Evolutionary conservation across 148 eudicot species (phyloP), one percentile per base, ranked within the genome.

Genomic region (Nepenthes mirabilis): DNA sequence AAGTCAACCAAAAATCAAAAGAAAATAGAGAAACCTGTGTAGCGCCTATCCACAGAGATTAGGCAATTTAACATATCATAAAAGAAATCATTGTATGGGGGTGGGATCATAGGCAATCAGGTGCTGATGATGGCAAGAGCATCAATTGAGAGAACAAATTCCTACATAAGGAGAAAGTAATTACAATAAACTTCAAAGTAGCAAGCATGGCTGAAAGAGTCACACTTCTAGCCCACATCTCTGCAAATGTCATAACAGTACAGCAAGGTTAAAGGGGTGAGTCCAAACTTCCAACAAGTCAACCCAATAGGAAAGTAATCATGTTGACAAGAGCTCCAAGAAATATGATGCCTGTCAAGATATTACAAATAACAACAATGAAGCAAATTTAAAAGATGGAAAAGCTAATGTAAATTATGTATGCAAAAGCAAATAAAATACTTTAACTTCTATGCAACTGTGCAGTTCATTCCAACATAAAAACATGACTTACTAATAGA

Each of bases 191-290:
- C 59, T 53, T 55, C 61, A 65, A 23, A 65, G 37, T 14, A 52
- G 6, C 13, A 32, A 35, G 37, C 58, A 58, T n/a, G 0, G 68
- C 67, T 52, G 67, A 62, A 63, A 59, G 60, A 69, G 70, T 73
- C 71, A 62, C 50, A 64, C 65, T 65, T 55, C 59, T 23, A 50
- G 33, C 65, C 75, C 70, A 63, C 65, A 71, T 80, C 80, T 79
- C 95, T 91, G 97, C 97, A 91, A 81, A 81, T 77, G 76, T 76
- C 75, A 82, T 23, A 23, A 90, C 84, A 90, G 81, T 67, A 87
- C 86, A 80, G 83, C 88, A 87, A 87, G 89, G 83, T 87, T 82
- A 90, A 23, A 86, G 83, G 74, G 72, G 97, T 90, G 89, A 90
- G 91, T 80, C 91, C 78, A 90, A 83, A 90, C 95, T 82, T 83